Evolutionary conservation across 208 protist species (phyloP), one percentile per base, ranked within the genome.

Genomic region (Acanthamoeba sp.): DNA sequence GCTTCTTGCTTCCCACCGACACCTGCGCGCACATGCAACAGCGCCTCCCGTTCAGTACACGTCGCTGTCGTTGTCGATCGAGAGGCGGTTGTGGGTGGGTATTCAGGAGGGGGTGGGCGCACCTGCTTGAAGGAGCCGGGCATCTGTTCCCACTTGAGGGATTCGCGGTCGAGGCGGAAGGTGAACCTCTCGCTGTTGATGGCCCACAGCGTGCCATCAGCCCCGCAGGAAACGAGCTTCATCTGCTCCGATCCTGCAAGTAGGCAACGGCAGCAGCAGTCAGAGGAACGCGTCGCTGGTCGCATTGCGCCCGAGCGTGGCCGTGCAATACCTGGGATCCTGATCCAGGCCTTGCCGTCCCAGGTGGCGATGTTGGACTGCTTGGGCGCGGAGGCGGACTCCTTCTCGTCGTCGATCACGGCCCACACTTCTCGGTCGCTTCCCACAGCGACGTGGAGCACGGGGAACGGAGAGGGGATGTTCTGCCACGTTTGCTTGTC

Each of bases 101-200:
- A 48, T 48, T 48, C 42, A 48, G 42, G 42, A 10, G 6, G 10
- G 42, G n/a, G n/a, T n/a, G 3, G 42, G 45, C 45, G 45, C 14
- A 87, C 48, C 38, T 87, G 78, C 78, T 87, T 87, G 78, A 87
- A 87, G 78, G 78, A 87, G 78, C 78, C 78, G 38, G 78, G 78
- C 78, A 87, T 87, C 78, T 87, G 78, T 22, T 59, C 78, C 78
- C 78, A 87, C 78, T 57, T 48, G 24, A 48, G 42, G 36, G 10
- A 14, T 32, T 87, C 42, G 7, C 48, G 1, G 7, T 87, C 48
- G n/a, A 48, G 27, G 14, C 78, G 78, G 78, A 87, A 87, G n/a
- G 78, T 87, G 48, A 87, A 87, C 40, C 78, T 18, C 78, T 87
- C 78, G 38, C 27, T 18, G 42, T 87, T 87, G 38, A 87, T 55